Conservation (phyloP, 331 rosid genomes). For the Telfairia occidentalis region DNA sequence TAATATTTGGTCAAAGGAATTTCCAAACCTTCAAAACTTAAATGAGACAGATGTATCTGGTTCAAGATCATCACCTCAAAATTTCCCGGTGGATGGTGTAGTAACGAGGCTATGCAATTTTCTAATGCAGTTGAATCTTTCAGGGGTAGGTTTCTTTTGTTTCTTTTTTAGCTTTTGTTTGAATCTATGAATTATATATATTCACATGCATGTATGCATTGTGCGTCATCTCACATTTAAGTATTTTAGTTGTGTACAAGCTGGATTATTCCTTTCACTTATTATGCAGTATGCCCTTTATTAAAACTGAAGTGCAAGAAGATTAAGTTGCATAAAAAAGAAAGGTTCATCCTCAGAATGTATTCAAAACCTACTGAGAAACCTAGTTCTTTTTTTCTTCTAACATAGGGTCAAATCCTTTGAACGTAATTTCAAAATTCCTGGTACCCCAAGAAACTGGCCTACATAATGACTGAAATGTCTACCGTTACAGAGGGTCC, state of each 20-base stretch:
- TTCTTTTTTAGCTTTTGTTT: neutral
- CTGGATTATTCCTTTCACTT: neutral
- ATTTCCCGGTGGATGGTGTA: constrained; percentile 55
- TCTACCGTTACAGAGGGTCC: neutral
- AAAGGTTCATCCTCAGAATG: neutral
- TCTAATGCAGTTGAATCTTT: constrained; percentile 53
- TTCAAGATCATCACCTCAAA: constrained; percentile 43
- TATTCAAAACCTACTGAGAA: neutral
- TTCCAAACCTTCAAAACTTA: constrained; percentile 24
- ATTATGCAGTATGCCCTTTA: neutral
- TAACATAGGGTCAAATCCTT: neutral
- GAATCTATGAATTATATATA: neutral
- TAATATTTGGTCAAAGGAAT: constrained; percentile 52
- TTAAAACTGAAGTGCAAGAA: neutral
- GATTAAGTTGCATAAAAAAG: neutral
- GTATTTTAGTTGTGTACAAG: neutral
- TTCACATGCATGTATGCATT: neutral
- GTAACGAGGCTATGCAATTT: constrained; percentile 57
- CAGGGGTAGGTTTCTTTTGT: constrained; percentile 36
- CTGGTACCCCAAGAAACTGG: neutral
- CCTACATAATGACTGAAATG: neutral
- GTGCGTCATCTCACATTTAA: neutral
- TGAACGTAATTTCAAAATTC: neutral
- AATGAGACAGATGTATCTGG: constrained; percentile 25
- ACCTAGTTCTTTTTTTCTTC: neutral